Base-by-base conservation (phyloP, 2,329 filamentous ascomycete species). In the Fusarium redolens region DNA sequence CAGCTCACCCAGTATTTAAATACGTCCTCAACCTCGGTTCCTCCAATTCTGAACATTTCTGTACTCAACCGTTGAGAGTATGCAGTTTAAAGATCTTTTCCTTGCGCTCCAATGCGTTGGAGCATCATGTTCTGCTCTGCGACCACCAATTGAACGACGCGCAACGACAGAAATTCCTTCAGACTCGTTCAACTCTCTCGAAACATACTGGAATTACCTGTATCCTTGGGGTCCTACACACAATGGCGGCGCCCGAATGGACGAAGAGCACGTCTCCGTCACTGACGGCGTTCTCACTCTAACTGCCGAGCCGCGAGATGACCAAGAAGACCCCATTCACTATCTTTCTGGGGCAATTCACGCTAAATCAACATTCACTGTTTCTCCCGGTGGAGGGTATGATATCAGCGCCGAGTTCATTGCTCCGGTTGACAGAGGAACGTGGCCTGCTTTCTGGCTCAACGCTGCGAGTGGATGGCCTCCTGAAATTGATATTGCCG, bases 381-480 rank as follows among this genome's bases (percentile, higher is more conserved):
- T 73, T 18, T 18, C 48, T 20, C 25, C 51, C 2, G 71, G 71
- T 1, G 71, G 71, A 7, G 71, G 71, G 0, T 73, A 71, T 17
- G 71, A 73, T 8, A 58, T 73, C 22, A 71, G 55, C 6, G 71
- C 58, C 10, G 71, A 73, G 25, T 73, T 74, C 15, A 56, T 74
- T 18, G 71, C 71, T 2, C 71, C 71, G 4, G 71, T 73, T 0
- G 62, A 30, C 7, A 35, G 8, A 28, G 71, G 71, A 10, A 71
- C 67, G 0, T 73, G 67, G 71, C 71, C 71, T 4, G 71, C 71
- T 20, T 74, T 73, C n/a, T 73, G 71, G 71, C 55, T 73, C 20
- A 73, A 73, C n/a, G 71, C 71, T 0, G 71, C 71, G 0, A 71
- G 58, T 0, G 71, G 71, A 14, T 73, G 71, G 71, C 71, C 71